Conservation (phyloP, 371 early-diverging fungal species). For the Gilbertella persicaria region DNA sequence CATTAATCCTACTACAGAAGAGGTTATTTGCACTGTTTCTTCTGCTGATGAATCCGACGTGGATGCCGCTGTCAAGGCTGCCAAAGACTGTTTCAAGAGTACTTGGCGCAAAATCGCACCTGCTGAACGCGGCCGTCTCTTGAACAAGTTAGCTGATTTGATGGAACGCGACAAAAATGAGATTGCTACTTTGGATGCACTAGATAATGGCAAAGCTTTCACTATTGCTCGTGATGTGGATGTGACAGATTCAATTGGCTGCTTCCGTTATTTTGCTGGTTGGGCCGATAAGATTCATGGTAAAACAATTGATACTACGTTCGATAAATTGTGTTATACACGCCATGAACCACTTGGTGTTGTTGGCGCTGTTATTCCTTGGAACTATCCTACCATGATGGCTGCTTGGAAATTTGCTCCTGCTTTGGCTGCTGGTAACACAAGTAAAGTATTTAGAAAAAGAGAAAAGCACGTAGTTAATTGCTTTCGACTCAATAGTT, state of each 20-base stretch:
- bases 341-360: constrained; percentile 81
- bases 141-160: constrained; percentile 68
- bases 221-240: constrained; percentile 66
- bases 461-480: not conserved
- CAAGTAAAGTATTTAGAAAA: constrained; percentile 42
- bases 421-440: constrained; percentile 74
- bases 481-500: not conserved
- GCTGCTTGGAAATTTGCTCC: constrained; percentile 88
- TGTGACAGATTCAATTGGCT: constrained; percentile 63
- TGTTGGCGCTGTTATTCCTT: constrained; percentile 73
- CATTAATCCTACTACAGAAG: constrained; percentile 74
- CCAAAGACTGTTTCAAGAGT: constrained; percentile 65
- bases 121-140: constrained; percentile 40
- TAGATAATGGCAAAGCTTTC: constrained; percentile 87
- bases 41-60: constrained; percentile 77
- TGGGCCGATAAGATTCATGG: constrained; percentile 56
- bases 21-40: constrained; percentile 69
- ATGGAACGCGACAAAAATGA: constrained; percentile 70
- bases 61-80: constrained; percentile 75
- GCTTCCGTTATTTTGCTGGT: constrained; percentile 81
- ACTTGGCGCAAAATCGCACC: constrained; percentile 70
- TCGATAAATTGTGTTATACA: constrained; percentile 78
- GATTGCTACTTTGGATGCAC: constrained; percentile 79
- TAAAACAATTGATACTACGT: constrained; percentile 32
- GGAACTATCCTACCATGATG: constrained; percentile 64